These are phyloP conservation scores for Suillus brevipes DNA, from an alignment of 768 basidiomycete species.

Conservation along the genomic window DNA sequence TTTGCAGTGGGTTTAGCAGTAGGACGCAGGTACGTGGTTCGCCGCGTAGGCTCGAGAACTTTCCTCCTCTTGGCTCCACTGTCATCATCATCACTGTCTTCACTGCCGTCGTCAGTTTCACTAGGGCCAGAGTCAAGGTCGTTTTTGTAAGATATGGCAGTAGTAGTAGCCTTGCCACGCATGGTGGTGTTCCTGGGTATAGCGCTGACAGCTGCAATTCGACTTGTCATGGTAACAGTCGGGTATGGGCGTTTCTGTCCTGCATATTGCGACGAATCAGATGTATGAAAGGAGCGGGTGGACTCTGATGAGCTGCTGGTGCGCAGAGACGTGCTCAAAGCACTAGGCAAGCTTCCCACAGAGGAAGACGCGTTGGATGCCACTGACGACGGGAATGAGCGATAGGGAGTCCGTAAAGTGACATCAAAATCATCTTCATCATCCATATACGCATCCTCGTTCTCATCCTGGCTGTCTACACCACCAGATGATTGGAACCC, in stretches of 20 bases:
- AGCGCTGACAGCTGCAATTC: slow-evolving; percentile 5
- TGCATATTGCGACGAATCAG: slow-evolving; percentile 36
- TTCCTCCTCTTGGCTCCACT: slow-evolving; percentile 26
- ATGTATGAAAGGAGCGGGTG: slow-evolving; percentile 29
- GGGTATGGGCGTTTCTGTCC: slow-evolving; percentile 43
- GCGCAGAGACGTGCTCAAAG: slow-evolving; percentile 41
- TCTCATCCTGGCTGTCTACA: slow-evolving; percentile 27
- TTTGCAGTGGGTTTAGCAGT: slow-evolving; percentile 13
- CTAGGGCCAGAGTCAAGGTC: slow-evolving; percentile 22
- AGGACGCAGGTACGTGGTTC: slow-evolving; percentile 29
- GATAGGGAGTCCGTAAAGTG: slow-evolving; percentile 64
- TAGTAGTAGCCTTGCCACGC: slow-evolving; percentile 20
- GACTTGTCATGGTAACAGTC: slow-evolving; percentile 9
- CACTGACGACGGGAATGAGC: slow-evolving; percentile 24
- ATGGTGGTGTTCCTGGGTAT: slow-evolving; percentile 27
- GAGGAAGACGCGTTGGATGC: slow-evolving; percentile 26
- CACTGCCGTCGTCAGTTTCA: slow-evolving; percentile 21
- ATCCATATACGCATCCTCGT: slow-evolving; percentile 17
- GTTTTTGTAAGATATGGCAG: slow-evolving; percentile 12
- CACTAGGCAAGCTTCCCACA: slow-evolving; percentile 26
- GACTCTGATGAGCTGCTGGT: slow-evolving; percentile 46
- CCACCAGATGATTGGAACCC: slow-evolving; percentile 20
- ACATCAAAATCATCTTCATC: slow-evolving; percentile 62
- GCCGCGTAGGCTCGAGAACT: slow-evolving; percentile 26
- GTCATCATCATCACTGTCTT: slow-evolving; percentile 12